phyloP scores from a whole-genome alignment of 2,329 filamentous ascomycete genomes.

The Talaromyces verruculosus region DNA sequence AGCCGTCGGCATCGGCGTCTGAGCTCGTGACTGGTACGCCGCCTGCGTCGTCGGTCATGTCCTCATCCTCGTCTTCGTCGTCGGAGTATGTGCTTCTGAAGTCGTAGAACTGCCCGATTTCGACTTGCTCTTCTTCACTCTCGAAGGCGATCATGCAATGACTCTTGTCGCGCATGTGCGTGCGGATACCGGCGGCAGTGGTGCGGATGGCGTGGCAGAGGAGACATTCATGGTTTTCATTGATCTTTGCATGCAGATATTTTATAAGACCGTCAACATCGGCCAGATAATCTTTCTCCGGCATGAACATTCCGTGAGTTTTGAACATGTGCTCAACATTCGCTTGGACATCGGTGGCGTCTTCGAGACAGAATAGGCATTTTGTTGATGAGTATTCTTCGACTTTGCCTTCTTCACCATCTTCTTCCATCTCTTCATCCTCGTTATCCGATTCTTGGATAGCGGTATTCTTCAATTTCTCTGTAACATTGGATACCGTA shows the following conservation, averaged over 20 bases:
- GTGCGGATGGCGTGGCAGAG: conserved; percentile 82
- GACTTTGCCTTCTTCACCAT: conserved; percentile 43
- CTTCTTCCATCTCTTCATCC: conserved; percentile 38
- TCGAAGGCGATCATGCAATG: conserved; percentile 97
- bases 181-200: conserved; percentile 78
- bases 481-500: conserved; percentile 68
- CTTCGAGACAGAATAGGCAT: conserved; percentile 91
- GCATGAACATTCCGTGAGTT: conserved; percentile 93
- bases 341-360: conserved; percentile 71
- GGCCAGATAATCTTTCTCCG: conserved; percentile 79
- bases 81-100: conserved; percentile 96
- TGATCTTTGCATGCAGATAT: conserved; percentile 76
- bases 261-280: conserved; percentile 78
- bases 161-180: conserved; percentile 94
- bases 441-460: conserved; percentile 49
- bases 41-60: conserved; percentile 57
- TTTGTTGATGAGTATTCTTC: conserved; percentile 51
- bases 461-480: conserved; percentile 69
- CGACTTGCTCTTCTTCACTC: conserved; percentile 83
- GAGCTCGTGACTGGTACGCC: conserved; percentile 52
- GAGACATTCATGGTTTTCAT: conserved; percentile 78
- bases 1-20: conserved; percentile 69
- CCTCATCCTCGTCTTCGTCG: conserved; percentile 60
- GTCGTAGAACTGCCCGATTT: conserved; percentile 95
- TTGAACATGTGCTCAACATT: conserved; percentile 89